Conservation (phyloP, 2,329 filamentous ascomycete genomes). For the Trichoderma koningii region DNA sequence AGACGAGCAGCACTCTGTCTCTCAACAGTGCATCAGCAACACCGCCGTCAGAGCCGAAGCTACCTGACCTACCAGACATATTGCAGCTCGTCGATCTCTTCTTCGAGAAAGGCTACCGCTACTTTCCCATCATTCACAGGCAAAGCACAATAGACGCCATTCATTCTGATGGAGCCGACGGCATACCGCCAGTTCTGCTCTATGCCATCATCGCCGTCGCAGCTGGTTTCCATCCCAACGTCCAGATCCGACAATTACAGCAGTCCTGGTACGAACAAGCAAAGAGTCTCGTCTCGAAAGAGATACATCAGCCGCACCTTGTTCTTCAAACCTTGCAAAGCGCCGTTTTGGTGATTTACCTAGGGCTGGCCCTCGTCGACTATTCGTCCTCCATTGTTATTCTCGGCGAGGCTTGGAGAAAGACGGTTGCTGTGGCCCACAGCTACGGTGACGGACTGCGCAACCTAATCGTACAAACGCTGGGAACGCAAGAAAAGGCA, state of each 20-base stretch:
- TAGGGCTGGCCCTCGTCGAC: slow-evolving; percentile 30
- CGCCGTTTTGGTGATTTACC: slow-evolving; percentile 32
- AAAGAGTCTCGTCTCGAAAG: slow-evolving; percentile 28
- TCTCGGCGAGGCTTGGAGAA: slow-evolving; percentile 34
- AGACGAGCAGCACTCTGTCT: neutral
- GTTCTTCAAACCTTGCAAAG: slow-evolving; percentile 32
- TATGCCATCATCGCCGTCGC: slow-evolving; percentile 32
- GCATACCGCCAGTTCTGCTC: slow-evolving; percentile 23
- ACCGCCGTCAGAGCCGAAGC: slow-evolving; percentile 22
- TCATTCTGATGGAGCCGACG: slow-evolving; percentile 6
- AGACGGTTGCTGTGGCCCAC: slow-evolving; percentile 32
- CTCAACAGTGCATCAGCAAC: neutral
- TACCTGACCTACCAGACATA: slow-evolving; percentile 28
- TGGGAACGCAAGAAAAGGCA: slow-evolving; percentile 17
- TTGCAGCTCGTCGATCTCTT: slow-evolving; percentile 32
- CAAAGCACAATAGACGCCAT: slow-evolving; percentile 12
- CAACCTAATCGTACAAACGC: slow-evolving; percentile 19
- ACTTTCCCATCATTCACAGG: slow-evolving; percentile 32
- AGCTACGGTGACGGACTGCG: slow-evolving; percentile 27
- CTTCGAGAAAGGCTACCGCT: slow-evolving; percentile 32
- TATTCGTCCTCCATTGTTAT: slow-evolving; percentile 31
- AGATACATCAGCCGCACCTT: slow-evolving; percentile 27
- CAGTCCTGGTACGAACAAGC: slow-evolving; percentile 31
- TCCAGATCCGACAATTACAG: slow-evolving; percentile 29
- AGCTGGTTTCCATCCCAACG: slow-evolving; percentile 31